A percentile compares a stretch with the other conserved stretches of the same genome.
phyloP scores from a whole-genome alignment of 352 stramenopile genomes.

The Phytopythium boreale region DNA sequence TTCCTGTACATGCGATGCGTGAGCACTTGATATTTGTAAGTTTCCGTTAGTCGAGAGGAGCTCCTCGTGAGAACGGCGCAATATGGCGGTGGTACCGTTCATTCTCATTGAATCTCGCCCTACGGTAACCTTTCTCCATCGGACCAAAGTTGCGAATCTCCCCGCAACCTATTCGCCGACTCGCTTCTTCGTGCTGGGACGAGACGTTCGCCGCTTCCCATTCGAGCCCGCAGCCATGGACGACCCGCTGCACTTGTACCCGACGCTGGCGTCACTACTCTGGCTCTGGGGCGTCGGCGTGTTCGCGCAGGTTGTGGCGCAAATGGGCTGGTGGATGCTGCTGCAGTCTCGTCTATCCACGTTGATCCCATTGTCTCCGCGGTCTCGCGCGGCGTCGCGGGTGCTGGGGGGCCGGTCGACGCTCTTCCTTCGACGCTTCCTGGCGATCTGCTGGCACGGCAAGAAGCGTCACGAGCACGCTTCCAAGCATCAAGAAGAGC shows the following conservation, averaged over 20 bases:
- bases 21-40: conserved; percentile 15
- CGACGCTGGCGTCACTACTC: conserved; percentile 25
- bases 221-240: conserved; percentile 12
- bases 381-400: neutral
- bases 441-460: neutral
- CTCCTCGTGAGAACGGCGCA: too few relatives aligned
- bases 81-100: too few relatives aligned
- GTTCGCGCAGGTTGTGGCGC: conserved; percentile 28
- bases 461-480: too few relatives aligned
- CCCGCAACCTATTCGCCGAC: neutral
- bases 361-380: neutral
- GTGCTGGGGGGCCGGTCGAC: neutral
- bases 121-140: neutral
- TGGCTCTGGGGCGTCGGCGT: conserved; percentile 23
- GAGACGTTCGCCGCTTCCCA: neutral
- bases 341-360: conserved; percentile 4
- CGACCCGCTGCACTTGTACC: conserved; percentile 46
- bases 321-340: conserved; percentile 25
- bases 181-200: neutral
- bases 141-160: too few relatives aligned
- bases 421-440: neutral
- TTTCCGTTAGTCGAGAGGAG: neutral
- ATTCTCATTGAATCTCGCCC: neutral
- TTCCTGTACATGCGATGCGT: conserved; percentile 18
- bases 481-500: neutral